Base-by-base conservation (phyloP, 2,329 filamentous ascomycete species). In the Exserohilum turcica region DNA sequence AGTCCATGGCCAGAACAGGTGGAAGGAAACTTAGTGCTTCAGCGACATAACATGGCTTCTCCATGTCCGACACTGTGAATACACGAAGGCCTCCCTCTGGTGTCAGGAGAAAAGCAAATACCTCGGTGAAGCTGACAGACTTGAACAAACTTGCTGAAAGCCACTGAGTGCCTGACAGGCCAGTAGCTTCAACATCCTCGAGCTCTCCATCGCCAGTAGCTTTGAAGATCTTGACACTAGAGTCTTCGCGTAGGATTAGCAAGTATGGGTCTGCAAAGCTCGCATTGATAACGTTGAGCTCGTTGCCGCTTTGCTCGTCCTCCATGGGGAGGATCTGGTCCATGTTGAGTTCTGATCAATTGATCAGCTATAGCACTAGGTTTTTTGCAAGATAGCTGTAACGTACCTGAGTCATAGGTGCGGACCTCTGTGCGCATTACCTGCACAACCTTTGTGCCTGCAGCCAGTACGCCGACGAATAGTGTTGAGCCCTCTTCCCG, bases 271-370 rank as follows among this genome's bases (percentile, higher is more conserved):
- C 93, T 16, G 85, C 85, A 64, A 97, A 92, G 70, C 90, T 95
- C 32, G 90, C 89, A 66, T 86, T 89, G 39, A 92, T 78, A 36
- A 94, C 88, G 47, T 87, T 83, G 4, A 91, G 87, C 65, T 96
- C 91, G 16, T 84, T 87, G 10, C 89, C 92, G 0, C 88, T 92
- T 60, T 94, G 66, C 43, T 71, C 94, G 65, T 97, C 94, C 57
- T 91, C 84, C 83, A 97, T 91, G 0, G 92, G 91, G 43, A 97
- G 83, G 48, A 99, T 97, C 68, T 97, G 93, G 39, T 88, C 87
- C 47, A 99, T 82, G 9, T 89, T 90, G 54, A 99, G 84, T 73
- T 96, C 91, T 91, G 32, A 2, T 13, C 6, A 9, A 21, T 2
- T 2, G 10, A 16, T 52, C 36, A 52, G 24, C 24, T 18, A 40